phyloP scores from a whole-genome alignment of 2,329 filamentous ascomycete species.

The Fusarium drepaniforme region DNA sequence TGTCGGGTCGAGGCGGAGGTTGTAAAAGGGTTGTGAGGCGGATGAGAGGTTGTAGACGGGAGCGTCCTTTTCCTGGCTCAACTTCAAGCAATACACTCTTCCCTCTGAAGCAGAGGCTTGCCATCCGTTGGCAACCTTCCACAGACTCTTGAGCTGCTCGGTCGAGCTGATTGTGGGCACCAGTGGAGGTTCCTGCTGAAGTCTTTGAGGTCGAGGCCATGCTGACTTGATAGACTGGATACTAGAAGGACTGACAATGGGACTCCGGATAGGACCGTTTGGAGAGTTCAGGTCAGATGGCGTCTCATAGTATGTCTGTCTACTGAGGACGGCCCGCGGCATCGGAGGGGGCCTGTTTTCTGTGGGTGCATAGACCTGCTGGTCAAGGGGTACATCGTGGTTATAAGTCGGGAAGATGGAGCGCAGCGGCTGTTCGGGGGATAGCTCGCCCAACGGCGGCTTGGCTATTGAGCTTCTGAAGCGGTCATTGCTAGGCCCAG shows the following conservation, averaged over 20 bases:
- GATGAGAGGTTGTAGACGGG: slow-evolving; percentile 77
- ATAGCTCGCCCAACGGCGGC: slow-evolving; percentile 55
- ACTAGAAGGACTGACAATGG: slow-evolving; percentile 39
- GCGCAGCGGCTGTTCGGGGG: slow-evolving; percentile 58
- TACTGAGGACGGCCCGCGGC: slow-evolving; percentile 73
- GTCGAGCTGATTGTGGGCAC: slow-evolving; percentile 66
- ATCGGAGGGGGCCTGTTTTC: slow-evolving; percentile 74
- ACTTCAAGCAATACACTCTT: slow-evolving; percentile 68
- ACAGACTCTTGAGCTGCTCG: slow-evolving; percentile 73
- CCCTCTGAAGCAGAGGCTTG: slow-evolving; percentile 71
- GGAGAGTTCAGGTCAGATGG: slow-evolving; percentile 8
- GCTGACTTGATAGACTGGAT: slow-evolving; percentile 23
- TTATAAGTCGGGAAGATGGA: slow-evolving; percentile 86
- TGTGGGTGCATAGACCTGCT: slow-evolving; percentile 78
- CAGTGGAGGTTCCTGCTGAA: slow-evolving; percentile 55
- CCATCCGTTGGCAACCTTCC: slow-evolving; percentile 79
- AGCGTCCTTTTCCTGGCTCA: slow-evolving; percentile 68
- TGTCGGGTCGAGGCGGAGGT: slow-evolving; percentile 72
- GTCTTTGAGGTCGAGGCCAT: slow-evolving; percentile 45
- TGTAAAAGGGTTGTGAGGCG: slow-evolving; percentile 73
- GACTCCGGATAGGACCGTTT: slow-evolving; percentile 36
- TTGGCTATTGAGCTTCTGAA: slow-evolving; percentile 71
- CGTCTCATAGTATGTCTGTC: slow-evolving; percentile 66
- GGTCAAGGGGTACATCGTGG: slow-evolving; percentile 72
- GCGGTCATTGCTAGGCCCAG: slow-evolving; percentile 61